Base-by-base conservation (phyloP, 768 basidiomycete genomes). In the Lactifluus pinguis region DNA sequence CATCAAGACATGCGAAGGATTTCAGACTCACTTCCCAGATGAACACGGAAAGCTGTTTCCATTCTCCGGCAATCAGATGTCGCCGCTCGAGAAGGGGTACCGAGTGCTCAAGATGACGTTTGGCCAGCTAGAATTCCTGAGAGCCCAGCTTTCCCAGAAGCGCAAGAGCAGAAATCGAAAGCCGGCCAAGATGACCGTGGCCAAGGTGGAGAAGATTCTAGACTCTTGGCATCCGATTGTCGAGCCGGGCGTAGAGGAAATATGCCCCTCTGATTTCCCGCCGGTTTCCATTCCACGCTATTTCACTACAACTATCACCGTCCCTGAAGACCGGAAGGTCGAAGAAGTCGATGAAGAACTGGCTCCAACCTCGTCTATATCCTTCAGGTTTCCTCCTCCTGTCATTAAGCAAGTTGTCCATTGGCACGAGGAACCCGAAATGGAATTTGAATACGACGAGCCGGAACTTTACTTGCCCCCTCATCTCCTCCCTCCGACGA, bases 381-480 rank as follows among this genome's bases (percentile, higher is more conserved):
- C 11, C 44, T n/a, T 30, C 51, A 10, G 50, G 19, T 5, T 13
- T 17, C 32, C 30, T 55, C 42, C 13, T 47, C n/a, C 32, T 36
- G 32, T 29, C 44, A 5, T 19, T 11, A 13, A 11, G 6, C 45
- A 48, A 36, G 25, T 38, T 47, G 53, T 7, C 25, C 25, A 25
- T 11, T 21, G 38, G 19, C 51, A 53, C 45, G 29, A 4, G 14
- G 25, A 34, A 25, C 3, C 9, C 32, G 9, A 34, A 9, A 5
- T 9, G 7, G 25, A 53, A 17, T 53, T 19, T 5, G 36, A 8
- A 21, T 59, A 59, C 36, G 14, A n/a, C 6, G n/a, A 45, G n/a
- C 45, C 45, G 11, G 58, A 53, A 25, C 44, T 59, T 29, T 59
- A 53, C 38, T 52, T 59, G 13, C 58, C 58, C 3, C 58, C 58